phyloP scores from a whole-genome alignment of 2,329 filamentous ascomycete species.

The Arthroderma uncinatum region DNA sequence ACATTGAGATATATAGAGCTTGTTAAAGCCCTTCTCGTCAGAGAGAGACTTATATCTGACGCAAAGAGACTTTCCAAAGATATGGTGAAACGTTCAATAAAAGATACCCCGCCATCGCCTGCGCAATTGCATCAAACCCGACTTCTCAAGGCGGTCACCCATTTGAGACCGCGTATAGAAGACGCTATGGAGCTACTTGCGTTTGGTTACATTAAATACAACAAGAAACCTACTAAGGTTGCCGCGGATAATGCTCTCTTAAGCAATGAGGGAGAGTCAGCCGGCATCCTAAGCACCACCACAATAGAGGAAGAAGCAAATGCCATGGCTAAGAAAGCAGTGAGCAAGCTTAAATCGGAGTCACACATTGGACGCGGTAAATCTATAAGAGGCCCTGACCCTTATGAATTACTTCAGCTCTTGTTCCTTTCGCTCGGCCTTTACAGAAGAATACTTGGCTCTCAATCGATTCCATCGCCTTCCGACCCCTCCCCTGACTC shows the following conservation, averaged over 20 bases:
- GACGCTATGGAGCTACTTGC: constrained; percentile 3
- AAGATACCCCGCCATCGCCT: neutral
- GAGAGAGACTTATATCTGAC: neutral
- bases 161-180: constrained; percentile 1
- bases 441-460: neutral
- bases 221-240: neutral
- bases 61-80: neutral
- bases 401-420: neutral
- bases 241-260: neutral
- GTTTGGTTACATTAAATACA: neutral
- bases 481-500: neutral
- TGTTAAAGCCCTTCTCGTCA: constrained; percentile 1
- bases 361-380: too few relatives aligned
- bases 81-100: neutral
- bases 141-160: constrained; percentile 3
- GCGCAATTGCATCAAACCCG: neutral
- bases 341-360: neutral
- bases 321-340: neutral
- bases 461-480: neutral
- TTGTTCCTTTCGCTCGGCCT: neutral
- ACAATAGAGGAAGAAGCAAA: neutral
- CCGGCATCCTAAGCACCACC: neutral
- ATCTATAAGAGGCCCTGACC: neutral
- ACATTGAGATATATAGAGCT: constrained; percentile 8
- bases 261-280: neutral